Conservation (phyloP, 257 asterid genomes). For the Pogostemon cablin region DNA sequence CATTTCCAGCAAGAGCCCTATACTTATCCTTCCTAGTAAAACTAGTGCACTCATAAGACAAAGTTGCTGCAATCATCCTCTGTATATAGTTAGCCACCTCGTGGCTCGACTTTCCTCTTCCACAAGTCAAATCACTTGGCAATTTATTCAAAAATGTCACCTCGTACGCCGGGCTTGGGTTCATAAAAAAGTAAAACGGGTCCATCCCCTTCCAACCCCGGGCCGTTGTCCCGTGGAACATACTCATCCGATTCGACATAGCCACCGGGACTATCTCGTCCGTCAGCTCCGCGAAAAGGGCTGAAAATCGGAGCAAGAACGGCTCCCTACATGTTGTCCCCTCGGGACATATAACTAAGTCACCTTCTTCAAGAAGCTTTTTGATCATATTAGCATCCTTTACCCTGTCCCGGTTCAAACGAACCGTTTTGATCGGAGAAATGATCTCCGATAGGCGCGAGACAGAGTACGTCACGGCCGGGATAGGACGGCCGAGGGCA, state of each 20-base stretch:
- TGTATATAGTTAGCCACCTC: constrained; percentile 85
- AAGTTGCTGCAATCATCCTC: constrained; percentile 58
- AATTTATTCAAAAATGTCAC: constrained; percentile 66
- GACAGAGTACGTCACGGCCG: constrained; percentile 71
- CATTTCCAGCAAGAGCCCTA: constrained; percentile 75
- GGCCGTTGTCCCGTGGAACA: constrained; percentile 89
- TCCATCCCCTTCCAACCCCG: constrained; percentile 90
- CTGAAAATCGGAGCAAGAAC: constrained; percentile 66
- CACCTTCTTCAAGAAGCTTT: constrained; percentile 54
- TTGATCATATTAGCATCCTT: constrained; percentile 68
- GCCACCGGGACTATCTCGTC: constrained; percentile 80
- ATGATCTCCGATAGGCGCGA: constrained; percentile 73
- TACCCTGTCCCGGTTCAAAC: constrained; percentile 62
- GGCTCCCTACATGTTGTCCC: constrained; percentile 90
- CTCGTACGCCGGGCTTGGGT: constrained; percentile 80
- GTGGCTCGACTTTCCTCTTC: constrained; percentile 70
- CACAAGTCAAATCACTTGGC: constrained; percentile 54
- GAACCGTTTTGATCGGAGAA: constrained; percentile 70
- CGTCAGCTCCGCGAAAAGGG: constrained; percentile 73
- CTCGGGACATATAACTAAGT: constrained; percentile 75
- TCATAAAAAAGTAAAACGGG: constrained; percentile 83
- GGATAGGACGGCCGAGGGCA: constrained; percentile 71
- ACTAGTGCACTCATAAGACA: constrained; percentile 70
- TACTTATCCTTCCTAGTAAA: constrained; percentile 91
- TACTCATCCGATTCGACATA: constrained; percentile 60